Percentiles rank a stretch among this genome's conserved stretches.
Evolutionary conservation across 2,329 filamentous ascomycete genomes (phyloP).

Genomic region (Pseudogymnoascus verrucosus): DNA sequence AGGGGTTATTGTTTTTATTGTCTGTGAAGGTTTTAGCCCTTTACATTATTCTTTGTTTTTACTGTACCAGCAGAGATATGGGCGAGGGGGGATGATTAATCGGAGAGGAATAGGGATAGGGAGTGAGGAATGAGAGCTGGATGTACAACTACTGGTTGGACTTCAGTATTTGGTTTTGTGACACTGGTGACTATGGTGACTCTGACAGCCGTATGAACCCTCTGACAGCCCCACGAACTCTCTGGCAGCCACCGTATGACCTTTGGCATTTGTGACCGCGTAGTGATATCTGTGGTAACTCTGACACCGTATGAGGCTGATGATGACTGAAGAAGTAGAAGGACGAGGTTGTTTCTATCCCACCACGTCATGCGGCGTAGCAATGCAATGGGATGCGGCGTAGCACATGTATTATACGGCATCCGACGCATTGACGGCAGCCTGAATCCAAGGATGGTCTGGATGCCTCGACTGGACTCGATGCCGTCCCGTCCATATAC

Average conservation of each 20-base stretch:
- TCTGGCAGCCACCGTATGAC: too few species aligned
- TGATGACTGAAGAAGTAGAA: background rate
- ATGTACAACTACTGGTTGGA: background rate
- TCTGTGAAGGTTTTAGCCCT: conserved; percentile 5
- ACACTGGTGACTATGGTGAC: background rate
- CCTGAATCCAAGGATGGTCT: background rate
- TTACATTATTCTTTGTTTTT: conserved; percentile 7
- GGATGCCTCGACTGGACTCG: background rate
- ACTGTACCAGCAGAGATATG: background rate
- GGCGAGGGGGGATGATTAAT: background rate
- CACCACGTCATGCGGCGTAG: background rate
- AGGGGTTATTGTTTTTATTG: background rate
- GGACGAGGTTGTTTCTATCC: background rate
- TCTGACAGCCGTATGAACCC: background rate
- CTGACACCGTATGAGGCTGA: too few species aligned
- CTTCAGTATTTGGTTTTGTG: background rate
- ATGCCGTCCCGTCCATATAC: background rate
- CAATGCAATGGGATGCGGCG: background rate
- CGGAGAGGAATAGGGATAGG: background rate
- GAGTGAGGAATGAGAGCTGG: background rate
- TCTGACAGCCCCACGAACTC: too few species aligned
- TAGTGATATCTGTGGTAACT: too few species aligned
- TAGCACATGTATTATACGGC: background rate
- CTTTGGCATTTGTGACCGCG: too few species aligned
- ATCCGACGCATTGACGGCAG: background rate